These are phyloP conservation scores for Penicillium lividum DNA, from an alignment of 495 filamentous ascomycete genomes.

Conservation along the genomic window DNA sequence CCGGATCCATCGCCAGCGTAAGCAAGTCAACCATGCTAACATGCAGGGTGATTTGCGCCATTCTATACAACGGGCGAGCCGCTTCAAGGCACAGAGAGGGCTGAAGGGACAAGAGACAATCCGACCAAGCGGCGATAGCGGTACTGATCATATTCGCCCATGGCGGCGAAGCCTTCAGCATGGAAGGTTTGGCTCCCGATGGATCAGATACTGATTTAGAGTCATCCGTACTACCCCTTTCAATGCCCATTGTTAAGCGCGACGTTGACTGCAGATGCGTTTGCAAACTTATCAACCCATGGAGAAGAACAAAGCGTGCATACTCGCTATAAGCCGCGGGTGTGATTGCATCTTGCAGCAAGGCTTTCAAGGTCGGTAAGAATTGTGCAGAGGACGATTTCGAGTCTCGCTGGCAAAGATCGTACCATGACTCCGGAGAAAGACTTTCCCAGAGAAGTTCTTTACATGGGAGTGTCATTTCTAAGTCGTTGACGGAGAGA, in stretches of 20 bases:
- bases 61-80: constrained; percentile 11
- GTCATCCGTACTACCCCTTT: not conserved
- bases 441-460: constrained; percentile 23
- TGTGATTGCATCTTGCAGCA: not conserved
- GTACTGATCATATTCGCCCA: not conserved
- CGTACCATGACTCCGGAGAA: not conserved
- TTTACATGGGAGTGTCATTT: constrained; percentile 17
- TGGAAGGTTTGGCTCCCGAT: not conserved
- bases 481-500: constrained; percentile 20
- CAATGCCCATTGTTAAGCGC: not conserved
- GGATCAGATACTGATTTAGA: not conserved
- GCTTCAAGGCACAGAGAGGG: constrained; percentile 12
- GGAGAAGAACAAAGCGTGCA: not conserved
- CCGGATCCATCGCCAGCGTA: not conserved
- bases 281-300: not conserved
- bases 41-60: constrained; percentile 20
- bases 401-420: not conserved
- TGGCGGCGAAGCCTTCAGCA: not conserved
- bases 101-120: constrained; percentile 12
- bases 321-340: not conserved
- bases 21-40: not conserved
- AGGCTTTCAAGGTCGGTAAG: not conserved
- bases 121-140: constrained; percentile 10
- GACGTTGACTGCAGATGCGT: not conserved
- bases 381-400: not conserved